Percentiles rank a stretch among this genome's conserved stretches.
These are phyloP conservation scores for Nemophila menziesii DNA, from an alignment of 257 asterid genomes.

Conservation along the genomic window DNA sequence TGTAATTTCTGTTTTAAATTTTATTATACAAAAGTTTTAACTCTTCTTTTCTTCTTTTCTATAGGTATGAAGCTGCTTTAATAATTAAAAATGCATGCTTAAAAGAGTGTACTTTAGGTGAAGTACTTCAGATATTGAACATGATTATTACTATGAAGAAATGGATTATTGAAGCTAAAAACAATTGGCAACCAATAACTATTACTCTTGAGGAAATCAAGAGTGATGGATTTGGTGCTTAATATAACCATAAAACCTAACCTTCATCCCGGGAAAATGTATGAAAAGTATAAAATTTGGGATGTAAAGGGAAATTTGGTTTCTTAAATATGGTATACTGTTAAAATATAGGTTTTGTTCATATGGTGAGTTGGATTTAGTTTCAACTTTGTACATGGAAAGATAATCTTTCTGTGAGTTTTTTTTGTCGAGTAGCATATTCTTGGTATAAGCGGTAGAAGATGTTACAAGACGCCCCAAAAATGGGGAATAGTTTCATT, in stretches of 20 bases:
- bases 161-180: constrained; percentile 25
- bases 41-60: constrained; percentile 6
- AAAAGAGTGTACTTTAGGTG: constrained; percentile 33
- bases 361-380: no score
- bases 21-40: not conserved
- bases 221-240: constrained; percentile 6
- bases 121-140: constrained; percentile 35
- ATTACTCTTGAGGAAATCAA: constrained; percentile 20
- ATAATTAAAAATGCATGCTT: constrained; percentile 36
- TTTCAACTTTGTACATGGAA: no score
- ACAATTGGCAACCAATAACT: constrained; percentile 37
- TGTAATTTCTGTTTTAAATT: not conserved
- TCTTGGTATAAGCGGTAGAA: no score
- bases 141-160: constrained; percentile 24
- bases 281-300: not conserved
- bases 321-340: no score
- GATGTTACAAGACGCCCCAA: no score
- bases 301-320: no score
- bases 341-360: no score
- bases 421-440: no score
- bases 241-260: not conserved
- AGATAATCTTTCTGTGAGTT: no score
- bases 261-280: not conserved
- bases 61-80: constrained; percentile 52
- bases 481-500: no score